phyloP scores from a whole-genome alignment of 1,284 basidiomycete genomes.

The Cryptococcus deneoformans region DNA sequence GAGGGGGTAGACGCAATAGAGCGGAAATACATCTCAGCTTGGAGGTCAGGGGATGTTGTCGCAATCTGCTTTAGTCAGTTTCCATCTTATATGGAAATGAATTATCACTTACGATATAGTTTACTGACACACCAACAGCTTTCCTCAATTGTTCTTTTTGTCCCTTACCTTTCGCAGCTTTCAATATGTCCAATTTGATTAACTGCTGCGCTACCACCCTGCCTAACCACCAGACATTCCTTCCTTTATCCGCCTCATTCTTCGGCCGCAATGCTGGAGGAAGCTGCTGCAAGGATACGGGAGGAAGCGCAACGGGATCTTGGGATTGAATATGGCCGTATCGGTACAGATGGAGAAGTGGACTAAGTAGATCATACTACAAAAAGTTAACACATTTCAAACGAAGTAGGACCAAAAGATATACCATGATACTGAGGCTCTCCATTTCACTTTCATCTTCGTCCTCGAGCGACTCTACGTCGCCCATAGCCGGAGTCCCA shows the following conservation, averaged over 20 bases:
- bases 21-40: conserved; percentile 31
- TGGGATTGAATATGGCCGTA: conserved; percentile 42
- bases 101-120: conserved; percentile 37
- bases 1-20: conserved; percentile 22
- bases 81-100: neutral
- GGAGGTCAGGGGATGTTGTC: conserved; percentile 19
- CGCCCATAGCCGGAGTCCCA: neutral
- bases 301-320: conserved; percentile 40
- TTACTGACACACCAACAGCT: conserved; percentile 27
- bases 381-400: neutral
- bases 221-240: conserved; percentile 40
- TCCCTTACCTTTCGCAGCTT: neutral
- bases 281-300: conserved; percentile 30
- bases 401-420: conserved; percentile 1
- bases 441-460: conserved; percentile 11
- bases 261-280: conserved; percentile 27
- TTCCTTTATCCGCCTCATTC: conserved; percentile 36
- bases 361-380: conserved; percentile 39
- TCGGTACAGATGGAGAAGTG: conserved; percentile 37
- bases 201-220: conserved; percentile 24
- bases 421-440: conserved; percentile 31
- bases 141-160: conserved; percentile 7
- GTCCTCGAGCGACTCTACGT: neutral
- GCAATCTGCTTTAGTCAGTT: conserved; percentile 21
- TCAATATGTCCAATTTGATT: conserved; percentile 17